These are phyloP conservation scores for Usnea hakonensis DNA, from an alignment of 495 filamentous ascomycete species.

Conservation along the genomic window DNA sequence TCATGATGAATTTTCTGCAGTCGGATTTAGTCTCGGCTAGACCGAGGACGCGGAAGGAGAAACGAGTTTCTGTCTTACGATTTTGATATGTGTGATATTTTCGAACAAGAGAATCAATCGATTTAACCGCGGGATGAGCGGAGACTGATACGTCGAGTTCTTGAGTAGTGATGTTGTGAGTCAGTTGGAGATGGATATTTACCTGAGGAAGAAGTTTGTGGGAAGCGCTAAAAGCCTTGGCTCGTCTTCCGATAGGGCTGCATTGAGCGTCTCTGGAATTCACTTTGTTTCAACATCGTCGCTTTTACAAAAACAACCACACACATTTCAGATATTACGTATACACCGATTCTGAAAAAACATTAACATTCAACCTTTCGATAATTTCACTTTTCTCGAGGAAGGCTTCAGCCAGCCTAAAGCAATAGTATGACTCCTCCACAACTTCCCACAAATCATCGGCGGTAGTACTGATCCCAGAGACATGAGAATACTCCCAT, in stretches of 20 bases:
- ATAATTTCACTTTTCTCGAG: conserved; percentile 23
- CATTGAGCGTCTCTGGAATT: conserved; percentile 12
- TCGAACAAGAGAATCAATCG: conserved; percentile 87
- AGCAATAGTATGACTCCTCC: conserved; percentile 37
- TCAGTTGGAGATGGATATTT: conserved; percentile 28
- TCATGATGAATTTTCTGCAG: conserved; percentile 68
- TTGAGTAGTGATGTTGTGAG: conserved; percentile 27
- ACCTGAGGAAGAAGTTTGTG: conserved; percentile 20
- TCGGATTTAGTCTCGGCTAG: conserved; percentile 2
- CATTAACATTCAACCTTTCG: too few species aligned
- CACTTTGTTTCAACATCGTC: neutral
- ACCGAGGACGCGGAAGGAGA: neutral
- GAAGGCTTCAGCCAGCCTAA: neutral
- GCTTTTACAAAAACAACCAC: neutral
- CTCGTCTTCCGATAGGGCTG: conserved; percentile 15
- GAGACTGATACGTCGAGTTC: conserved; percentile 83
- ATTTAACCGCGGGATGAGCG: conserved; percentile 83
- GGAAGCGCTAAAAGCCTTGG: conserved; percentile 30
- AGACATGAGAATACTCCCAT: conserved; percentile 28
- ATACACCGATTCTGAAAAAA: too few species aligned
- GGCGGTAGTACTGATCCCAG: conserved; percentile 23
- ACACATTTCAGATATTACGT: too few species aligned
- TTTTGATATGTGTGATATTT: conserved; percentile 2
- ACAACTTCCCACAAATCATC: conserved; percentile 38
- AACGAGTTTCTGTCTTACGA: conserved; percentile 6